Conservation (phyloP, 2,329 filamentous ascomycete genomes). For the Cladosporium sp. region DNA sequence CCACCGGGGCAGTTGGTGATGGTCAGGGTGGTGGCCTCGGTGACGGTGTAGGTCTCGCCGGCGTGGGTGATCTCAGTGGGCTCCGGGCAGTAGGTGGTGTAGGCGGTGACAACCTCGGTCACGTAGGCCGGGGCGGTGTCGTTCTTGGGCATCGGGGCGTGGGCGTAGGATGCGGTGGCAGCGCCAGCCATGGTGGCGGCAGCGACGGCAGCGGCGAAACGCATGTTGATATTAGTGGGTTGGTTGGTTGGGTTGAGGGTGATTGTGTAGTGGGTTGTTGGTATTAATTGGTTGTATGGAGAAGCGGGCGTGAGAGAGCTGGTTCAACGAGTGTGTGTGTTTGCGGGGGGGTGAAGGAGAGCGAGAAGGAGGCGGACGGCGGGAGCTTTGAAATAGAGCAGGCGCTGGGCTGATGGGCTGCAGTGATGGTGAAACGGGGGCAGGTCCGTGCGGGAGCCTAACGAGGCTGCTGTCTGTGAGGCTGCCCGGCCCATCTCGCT, state of each 20-base stretch:
- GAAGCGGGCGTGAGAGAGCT: neutral
- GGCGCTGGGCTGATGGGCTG: no score
- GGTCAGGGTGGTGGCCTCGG: slow-evolving; percentile 19
- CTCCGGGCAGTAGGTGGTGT: slow-evolving; percentile 29
- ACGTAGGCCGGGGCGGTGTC: slow-evolving; percentile 19
- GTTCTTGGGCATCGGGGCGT: slow-evolving; percentile 19
- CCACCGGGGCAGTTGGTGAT: slow-evolving; percentile 26
- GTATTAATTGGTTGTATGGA: neutral
- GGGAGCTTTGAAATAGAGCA: no score
- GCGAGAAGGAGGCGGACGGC: neutral
- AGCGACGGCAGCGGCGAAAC: slow-evolving; percentile 36
- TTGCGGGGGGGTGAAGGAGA: neutral
- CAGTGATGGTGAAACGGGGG: no score
- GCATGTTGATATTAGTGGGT: slow-evolving; percentile 38
- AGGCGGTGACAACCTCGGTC: slow-evolving; percentile 28
- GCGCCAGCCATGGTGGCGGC: slow-evolving; percentile 32
- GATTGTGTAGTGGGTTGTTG: neutral
- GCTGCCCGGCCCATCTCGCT: no score
- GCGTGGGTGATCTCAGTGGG: slow-evolving; percentile 23
- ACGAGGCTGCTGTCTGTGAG: no score
- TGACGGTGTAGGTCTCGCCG: slow-evolving; percentile 20
- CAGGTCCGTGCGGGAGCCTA: no score
- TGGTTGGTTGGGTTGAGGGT: neutral
- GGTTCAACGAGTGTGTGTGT: slow-evolving; percentile 4
- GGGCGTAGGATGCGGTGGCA: slow-evolving; percentile 35